phyloP scores from a whole-genome alignment of 208 protist genomes.

The Leishmania turanica region DNA sequence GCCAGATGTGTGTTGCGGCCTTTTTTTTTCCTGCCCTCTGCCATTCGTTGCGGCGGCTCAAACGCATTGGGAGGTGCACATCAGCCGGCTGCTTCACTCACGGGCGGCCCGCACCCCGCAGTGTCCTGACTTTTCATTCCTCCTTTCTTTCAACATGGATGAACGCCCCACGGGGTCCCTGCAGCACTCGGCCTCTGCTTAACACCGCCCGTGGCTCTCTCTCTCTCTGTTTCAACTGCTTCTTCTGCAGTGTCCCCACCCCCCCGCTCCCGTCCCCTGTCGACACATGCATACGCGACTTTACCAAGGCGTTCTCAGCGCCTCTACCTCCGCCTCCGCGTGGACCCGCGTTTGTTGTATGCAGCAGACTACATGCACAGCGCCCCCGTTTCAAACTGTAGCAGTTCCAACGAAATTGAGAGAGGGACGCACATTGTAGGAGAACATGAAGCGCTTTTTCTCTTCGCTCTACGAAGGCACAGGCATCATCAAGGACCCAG shows the following conservation, averaged over 20 bases:
- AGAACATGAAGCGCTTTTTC: conserved; percentile 81
- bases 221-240: neutral
- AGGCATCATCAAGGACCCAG: conserved; percentile 69
- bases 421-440: neutral
- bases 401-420: neutral
- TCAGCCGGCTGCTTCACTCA: neutral
- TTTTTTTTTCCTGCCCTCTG: too few relatives aligned
- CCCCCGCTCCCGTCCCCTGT: neutral
- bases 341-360: neutral
- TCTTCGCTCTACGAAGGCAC: conserved; percentile 67
- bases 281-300: neutral
- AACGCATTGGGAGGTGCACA: neutral
- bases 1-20: too few relatives aligned
- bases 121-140: neutral
- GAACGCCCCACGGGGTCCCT: neutral
- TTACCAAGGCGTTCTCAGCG: neutral
- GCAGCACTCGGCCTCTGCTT: neutral
- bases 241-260: neutral
- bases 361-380: too few relatives aligned
- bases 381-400: neutral
- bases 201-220: neutral
- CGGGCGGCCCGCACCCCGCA: neutral
- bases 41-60: neutral
- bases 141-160: neutral
- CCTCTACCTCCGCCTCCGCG: neutral